Percentiles rank a stretch among this genome's conserved stretches.
Conservation (phyloP, 106 monocot genomes). For the Gastrodia elata region DNA sequence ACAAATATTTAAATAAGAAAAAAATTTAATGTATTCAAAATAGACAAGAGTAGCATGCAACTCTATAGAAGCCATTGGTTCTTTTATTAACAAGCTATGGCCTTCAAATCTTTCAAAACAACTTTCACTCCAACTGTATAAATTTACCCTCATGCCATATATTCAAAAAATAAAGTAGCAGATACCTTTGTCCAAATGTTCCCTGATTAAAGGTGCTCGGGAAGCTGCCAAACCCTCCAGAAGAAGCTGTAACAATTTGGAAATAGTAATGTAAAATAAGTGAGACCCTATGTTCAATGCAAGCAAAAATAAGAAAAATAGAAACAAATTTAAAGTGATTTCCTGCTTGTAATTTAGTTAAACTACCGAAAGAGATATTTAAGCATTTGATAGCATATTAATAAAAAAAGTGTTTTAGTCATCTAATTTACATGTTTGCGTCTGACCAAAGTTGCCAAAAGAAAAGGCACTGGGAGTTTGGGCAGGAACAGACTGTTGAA, state of each 20-base stretch:
- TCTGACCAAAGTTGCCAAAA: constrained; percentile 69
- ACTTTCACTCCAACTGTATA: not conserved
- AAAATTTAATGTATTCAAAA: not conserved
- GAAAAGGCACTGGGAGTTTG: constrained; percentile 41
- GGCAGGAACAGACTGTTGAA: constrained; percentile 30
- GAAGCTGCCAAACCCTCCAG: constrained; percentile 47
- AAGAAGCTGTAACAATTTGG: constrained; percentile 23
- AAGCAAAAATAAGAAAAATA: not conserved
- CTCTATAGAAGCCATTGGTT: not conserved
- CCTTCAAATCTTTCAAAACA: not conserved
- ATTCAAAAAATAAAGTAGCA: constrained; percentile 5
- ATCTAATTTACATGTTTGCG: constrained; percentile 43
- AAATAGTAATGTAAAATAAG: constrained; percentile 10
- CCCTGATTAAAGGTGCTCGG: constrained; percentile 38
- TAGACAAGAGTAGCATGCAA: not conserved
- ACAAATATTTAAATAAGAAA: not conserved
- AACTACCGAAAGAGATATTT: not conserved
- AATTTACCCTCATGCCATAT: not conserved
- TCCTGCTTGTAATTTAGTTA: not conserved
- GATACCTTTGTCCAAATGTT: constrained; percentile 56
- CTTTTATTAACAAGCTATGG: no score
- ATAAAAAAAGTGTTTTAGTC: not conserved
- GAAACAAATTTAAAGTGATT: not conserved
- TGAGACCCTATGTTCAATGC: not conserved
- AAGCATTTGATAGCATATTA: not conserved